Percentiles rank a stretch among this genome's conserved stretches.
These are phyloP conservation scores for Metschnikowia aberdeeniae DNA, from an alignment of 805 yeast genomes.

Conservation along the genomic window DNA sequence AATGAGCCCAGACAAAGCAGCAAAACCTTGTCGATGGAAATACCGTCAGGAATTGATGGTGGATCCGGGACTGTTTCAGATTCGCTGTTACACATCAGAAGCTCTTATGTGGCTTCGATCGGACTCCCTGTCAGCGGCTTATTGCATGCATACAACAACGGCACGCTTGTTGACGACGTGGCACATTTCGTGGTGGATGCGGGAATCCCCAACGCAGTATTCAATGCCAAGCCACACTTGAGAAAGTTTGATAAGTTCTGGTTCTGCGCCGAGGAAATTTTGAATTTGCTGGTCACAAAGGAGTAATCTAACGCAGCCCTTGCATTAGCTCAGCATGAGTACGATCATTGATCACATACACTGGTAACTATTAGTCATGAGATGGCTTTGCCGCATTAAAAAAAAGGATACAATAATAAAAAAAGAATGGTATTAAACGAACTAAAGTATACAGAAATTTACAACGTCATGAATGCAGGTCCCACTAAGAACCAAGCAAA, in stretches of 20 bases:
- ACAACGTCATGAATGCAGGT: too few relatives aligned
- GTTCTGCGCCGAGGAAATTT: conserved; percentile 33
- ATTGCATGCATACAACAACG: conserved; percentile 55
- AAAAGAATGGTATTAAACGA: too few relatives aligned
- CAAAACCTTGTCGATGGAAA: conserved; percentile 63
- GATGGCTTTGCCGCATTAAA: too few relatives aligned
- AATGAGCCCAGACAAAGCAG: conserved; percentile 43
- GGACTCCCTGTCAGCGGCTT: conserved; percentile 72
- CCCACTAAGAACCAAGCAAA: too few relatives aligned
- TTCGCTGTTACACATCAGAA: conserved; percentile 32
- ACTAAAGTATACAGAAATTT: too few relatives aligned
- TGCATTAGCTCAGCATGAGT: background rate
- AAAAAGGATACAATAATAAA: too few relatives aligned
- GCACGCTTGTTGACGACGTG: conserved; percentile 39
- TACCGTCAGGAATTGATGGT: conserved; percentile 80
- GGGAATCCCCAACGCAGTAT: conserved; percentile 64
- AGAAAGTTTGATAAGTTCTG: conserved; percentile 45
- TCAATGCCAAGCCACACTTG: conserved; percentile 34
- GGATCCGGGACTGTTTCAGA: conserved; percentile 60
- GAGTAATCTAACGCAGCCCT: background rate
- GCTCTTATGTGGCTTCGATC: conserved; percentile 61
- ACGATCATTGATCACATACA: too few relatives aligned
- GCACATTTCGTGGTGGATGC: conserved; percentile 62
- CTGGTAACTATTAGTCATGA: too few relatives aligned
- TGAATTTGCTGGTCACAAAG: conserved; percentile 7